Evolutionary conservation across 257 asterid species (phyloP).

Genomic region (Forsythia viridissima): DNA sequence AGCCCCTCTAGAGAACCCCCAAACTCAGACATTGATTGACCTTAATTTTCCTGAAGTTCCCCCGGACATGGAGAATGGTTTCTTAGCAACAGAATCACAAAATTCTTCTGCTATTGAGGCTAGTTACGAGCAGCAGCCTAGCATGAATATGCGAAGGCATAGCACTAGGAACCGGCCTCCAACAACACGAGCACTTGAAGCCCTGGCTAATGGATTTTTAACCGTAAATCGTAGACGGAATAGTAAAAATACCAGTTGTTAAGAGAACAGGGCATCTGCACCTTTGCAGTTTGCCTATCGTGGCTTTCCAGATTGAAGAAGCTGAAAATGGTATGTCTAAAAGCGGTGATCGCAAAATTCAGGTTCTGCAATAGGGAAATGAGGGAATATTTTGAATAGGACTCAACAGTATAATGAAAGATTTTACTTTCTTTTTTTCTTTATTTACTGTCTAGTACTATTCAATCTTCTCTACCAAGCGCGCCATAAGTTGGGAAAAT

Average conservation of each 20-base stretch:
- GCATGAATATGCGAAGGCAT: conserved; percentile 42
- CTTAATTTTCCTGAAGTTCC: conserved; percentile 56
- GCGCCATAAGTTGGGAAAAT: no score
- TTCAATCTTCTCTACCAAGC: no score
- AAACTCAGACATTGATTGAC: conserved; percentile 48
- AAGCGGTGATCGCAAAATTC: conserved; percentile 26
- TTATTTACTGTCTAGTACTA: no score
- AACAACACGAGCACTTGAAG: conserved; percentile 57
- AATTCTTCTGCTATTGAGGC: conserved; percentile 25
- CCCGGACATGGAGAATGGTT: conserved; percentile 38
- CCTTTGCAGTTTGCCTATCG: conserved; percentile 40
- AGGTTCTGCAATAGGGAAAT: conserved; percentile 28
- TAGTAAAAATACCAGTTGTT: conserved; percentile 28
- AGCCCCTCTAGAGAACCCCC: conserved; percentile 32
- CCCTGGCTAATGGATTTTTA: conserved; percentile 56
- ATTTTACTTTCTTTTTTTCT: no score
- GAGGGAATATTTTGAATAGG: conserved; percentile 20
- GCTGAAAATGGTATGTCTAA: conserved; percentile 30
- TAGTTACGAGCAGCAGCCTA: conserved; percentile 29
- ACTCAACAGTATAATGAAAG: background rate
- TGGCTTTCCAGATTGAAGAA: conserved; percentile 35
- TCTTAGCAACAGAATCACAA: conserved; percentile 25
- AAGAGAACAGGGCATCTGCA: conserved; percentile 30
- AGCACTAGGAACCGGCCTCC: conserved; percentile 62
- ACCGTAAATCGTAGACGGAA: conserved; percentile 39